Percentiles rank a stretch among this genome's conserved stretches.
phyloP scores from a whole-genome alignment of 331 rosid species.

The Cydonia oblonga region DNA sequence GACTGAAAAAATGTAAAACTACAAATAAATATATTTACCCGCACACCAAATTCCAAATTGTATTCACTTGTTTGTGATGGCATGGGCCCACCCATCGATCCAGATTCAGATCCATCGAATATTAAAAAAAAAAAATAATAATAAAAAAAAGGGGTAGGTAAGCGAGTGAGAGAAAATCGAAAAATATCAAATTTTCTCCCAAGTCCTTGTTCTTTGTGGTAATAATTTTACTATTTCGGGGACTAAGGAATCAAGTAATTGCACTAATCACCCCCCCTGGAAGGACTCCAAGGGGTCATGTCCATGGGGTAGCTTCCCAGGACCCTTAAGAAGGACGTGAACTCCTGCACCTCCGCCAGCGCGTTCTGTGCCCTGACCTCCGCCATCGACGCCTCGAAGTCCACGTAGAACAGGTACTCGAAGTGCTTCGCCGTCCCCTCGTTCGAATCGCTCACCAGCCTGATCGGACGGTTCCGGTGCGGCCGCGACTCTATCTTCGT shows the following conservation, averaged over 20 bases:
- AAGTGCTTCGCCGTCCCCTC: slow-evolving; percentile 88
- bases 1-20: not conserved
- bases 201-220: not conserved
- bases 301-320: slow-evolving; percentile 93
- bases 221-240: not conserved
- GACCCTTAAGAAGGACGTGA: slow-evolving; percentile 79
- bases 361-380: slow-evolving; percentile 81
- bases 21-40: not conserved
- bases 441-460: slow-evolving; percentile 65
- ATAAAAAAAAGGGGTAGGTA: not conserved
- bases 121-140: not conserved
- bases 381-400: slow-evolving; percentile 92
- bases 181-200: not conserved
- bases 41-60: not conserved
- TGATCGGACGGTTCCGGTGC: slow-evolving; percentile 73
- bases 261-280: slow-evolving; percentile 19
- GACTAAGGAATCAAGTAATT: not conserved
- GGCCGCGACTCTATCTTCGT: slow-evolving; percentile 93
- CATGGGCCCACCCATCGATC: not conserved
- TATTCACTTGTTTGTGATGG: not conserved
- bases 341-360: slow-evolving; percentile 83
- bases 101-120: not conserved
- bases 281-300: slow-evolving; percentile 68
- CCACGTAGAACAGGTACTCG: slow-evolving; percentile 78
- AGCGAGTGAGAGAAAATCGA: not conserved